Percentiles rank a stretch among this genome's conserved stretches.
Conservation (phyloP, 1,284 basidiomycete species). For the Meripilus lineatus region DNA sequence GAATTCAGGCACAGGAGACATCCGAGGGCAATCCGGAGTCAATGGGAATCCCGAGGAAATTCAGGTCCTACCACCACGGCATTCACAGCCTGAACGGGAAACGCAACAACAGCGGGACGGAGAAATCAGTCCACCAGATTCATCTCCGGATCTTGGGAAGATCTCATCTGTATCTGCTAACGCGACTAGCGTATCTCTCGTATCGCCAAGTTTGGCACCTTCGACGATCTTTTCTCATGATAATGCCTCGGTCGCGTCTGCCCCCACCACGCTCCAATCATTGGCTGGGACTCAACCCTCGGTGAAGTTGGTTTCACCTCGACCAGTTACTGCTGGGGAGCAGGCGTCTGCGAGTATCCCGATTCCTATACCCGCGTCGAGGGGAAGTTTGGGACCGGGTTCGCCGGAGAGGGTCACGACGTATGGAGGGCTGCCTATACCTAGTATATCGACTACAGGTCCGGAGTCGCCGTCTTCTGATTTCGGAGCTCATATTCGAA, state of each 20-base stretch:
- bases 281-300: conserved; percentile 3
- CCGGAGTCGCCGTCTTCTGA: conserved; percentile 33
- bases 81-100: background rate
- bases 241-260: conserved; percentile 22
- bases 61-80: conserved; percentile 1
- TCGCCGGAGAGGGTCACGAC: conserved; percentile 9
- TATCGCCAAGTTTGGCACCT: conserved; percentile 18
- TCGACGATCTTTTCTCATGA: conserved; percentile 19
- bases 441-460: conserved; percentile 47
- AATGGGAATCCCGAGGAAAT: conserved; percentile 22
- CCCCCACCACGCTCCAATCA: conserved; percentile 24
- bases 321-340: background rate
- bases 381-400: conserved; percentile 3
- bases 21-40: no score
- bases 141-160: conserved; percentile 19
- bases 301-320: background rate
- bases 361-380: no score
- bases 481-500: background rate
- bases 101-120: background rate
- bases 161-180: conserved; percentile 28
- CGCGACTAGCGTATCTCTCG: no score
- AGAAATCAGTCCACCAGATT: conserved; percentile 5
- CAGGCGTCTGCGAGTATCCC: background rate
- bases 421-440: conserved; percentile 41
- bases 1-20: background rate